phyloP scores from a whole-genome alignment of 2,329 filamentous ascomycete species.

The Fusarium sp. region DNA sequence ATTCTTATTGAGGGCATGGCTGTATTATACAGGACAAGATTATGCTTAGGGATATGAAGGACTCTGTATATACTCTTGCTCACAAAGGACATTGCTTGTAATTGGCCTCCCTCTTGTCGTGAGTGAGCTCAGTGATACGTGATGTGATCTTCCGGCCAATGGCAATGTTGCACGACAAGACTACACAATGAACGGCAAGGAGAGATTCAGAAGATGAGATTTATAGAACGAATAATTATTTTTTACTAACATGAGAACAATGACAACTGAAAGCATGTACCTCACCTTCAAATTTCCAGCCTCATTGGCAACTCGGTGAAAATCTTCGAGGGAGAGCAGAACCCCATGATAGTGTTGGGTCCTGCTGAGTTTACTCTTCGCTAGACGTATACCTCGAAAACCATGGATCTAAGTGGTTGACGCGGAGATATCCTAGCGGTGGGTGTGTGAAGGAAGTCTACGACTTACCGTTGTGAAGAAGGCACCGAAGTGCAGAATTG shows the following conservation, averaged over 20 bases:
- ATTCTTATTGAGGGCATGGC: constrained; percentile 9
- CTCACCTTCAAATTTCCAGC: constrained; percentile 88
- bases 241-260: not conserved
- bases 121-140: not conserved
- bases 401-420: constrained; percentile 76
- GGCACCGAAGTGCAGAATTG: constrained; percentile 24
- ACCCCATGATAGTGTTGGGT: constrained; percentile 61
- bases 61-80: constrained; percentile 31
- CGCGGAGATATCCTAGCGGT: constrained; percentile 91
- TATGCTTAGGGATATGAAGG: constrained; percentile 27
- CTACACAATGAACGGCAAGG: not conserved
- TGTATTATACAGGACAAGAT: constrained; percentile 19
- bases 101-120: not conserved
- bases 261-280: constrained; percentile 61
- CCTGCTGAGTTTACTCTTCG: constrained; percentile 75
- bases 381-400: constrained; percentile 94
- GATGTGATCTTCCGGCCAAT: not conserved
- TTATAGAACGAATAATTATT: not conserved
- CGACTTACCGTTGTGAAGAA: constrained; percentile 27
- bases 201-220: too few species aligned
- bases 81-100: constrained; percentile 21
- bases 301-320: constrained; percentile 73
- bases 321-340: constrained; percentile 83
- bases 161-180: not conserved
- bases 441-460: constrained; percentile 37